Evolutionary conservation across 2,329 filamentous ascomycete genomes (phyloP), one percentile per base, ranked within the genome.

Genomic region (Monosporascus sp.): DNA sequence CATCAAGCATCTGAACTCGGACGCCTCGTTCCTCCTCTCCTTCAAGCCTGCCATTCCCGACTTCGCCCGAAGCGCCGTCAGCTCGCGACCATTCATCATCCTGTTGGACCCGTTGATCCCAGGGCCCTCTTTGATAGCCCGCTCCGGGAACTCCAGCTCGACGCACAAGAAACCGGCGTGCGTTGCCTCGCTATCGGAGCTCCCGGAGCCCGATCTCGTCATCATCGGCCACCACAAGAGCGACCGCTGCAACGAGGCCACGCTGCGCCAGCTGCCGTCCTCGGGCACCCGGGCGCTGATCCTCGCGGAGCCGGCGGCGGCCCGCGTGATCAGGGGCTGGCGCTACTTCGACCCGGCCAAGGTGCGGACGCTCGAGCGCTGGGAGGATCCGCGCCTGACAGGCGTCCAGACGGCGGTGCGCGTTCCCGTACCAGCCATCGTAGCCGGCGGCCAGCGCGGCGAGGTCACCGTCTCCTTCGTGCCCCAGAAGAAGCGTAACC

Each of bases 401-500:
- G 66, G 65, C 4, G 69, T 62, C 48, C 63, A 72, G 20, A 61
- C 63, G 1, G 67, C 73, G 2, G 52, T 72, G 8, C 70, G 75
- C 2, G 66, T 89, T 8, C 70, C 76, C 1, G 72, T 90, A 4
- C 79, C 81, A 2, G 68, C 83, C 0, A 66, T 78, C 24, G 70
- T 75, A 2, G 68, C 76, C 0, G 74, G 75, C 24, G 83, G 81
- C 5, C 69, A 75, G 15, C 72, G 76, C 8, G 87, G 87, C 18
- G 85, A 90, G 69, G 76, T 89, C n/a, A 89, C 85, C 0, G 75
- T 90, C n/a, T 75, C 85, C 1, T 84, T 83, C 65, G 78, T 90
- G 31, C 73, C 80, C 0, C 81, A 84, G 50, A 83, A 80, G 62
- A 83, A 80, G 62, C 68, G 75, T 47, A 84, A 88, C 60, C 61